Base-by-base conservation (phyloP, 176 grass and related monocot genomes). In the Ampelocalamus luodianensis region DNA sequence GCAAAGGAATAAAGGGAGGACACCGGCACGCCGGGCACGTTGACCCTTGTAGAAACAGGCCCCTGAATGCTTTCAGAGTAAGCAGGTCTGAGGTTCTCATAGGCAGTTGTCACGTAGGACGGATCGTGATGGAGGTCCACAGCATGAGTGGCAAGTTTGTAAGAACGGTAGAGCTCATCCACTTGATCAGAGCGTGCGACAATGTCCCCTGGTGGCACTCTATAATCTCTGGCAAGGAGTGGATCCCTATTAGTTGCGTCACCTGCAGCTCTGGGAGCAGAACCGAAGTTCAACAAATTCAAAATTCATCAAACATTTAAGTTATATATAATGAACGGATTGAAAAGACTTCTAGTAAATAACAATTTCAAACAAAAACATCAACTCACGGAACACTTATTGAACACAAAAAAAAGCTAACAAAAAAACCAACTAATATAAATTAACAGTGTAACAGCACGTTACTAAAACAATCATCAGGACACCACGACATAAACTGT, bases 1-100 rank as follows among this genome's bases (percentile, higher is more conserved):
- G 55, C 83, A 71, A 90, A 92, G 34, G 90, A 85, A 37, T 90
- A 92, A 4, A 59, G 88, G 9, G 76, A 38, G 72, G 93, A 95
- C 40, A 95, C 85, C 0, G 90, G 83, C 59, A 75, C 32, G 56
- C 40, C 74, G 39, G 77, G 22, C 16, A 61, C 34, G 24, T 46
- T 45, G 14, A 27, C 62, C 65, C 87, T 84, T 74, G 81, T 68
- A 45, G 74, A 23, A 26, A 55, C 32, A 72, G 79, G 85, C 82
- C 63, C 79, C 78, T 86, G 78, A 14, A 79, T 5, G 59, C 39
- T 62, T 71, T 76, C 92, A 8, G 37, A 29, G 77, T 93, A 81
- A 49, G 62, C 29, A 32, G 55, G 46, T 65, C 65, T 48, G 6
- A 62, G 55, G 54, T 81, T 63, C 40, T 86, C 87, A 14, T 86